Evolutionary conservation across 148 eudicot species (phyloP).

Genomic region (Vaccinium macrocarpon): DNA sequence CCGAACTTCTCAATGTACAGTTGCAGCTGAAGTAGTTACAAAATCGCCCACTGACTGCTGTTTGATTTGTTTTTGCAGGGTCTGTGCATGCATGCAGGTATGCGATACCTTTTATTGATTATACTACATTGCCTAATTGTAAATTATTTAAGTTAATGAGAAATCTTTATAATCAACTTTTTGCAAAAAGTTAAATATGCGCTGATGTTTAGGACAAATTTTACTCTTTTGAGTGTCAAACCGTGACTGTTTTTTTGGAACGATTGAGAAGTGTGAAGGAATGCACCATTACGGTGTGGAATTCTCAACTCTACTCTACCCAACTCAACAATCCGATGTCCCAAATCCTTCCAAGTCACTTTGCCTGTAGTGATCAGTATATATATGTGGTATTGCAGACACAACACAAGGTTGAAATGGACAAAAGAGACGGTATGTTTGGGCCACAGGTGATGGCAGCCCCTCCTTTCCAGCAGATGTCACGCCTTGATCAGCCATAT

Average conservation of each 20-base stretch:
- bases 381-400: constrained; percentile 46
- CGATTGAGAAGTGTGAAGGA: neutral
- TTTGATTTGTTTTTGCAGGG: constrained; percentile 13
- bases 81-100: constrained; percentile 99
- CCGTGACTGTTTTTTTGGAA: neutral
- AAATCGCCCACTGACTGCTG: constrained; percentile 23
- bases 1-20: neutral
- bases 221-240: neutral
- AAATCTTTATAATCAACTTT: neutral
- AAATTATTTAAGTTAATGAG: neutral
- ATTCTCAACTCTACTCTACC: neutral
- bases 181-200: neutral
- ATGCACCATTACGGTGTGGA: neutral
- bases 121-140: neutral
- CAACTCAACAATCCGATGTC: neutral
- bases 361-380: neutral
- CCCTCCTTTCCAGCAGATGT: constrained; percentile 16
- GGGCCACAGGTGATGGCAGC: constrained; percentile 19
- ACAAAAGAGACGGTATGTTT: constrained; percentile 92
- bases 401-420: constrained; percentile 52
- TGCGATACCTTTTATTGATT: constrained; percentile 8
- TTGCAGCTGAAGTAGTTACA: neutral
- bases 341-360: neutral
- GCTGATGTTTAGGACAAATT: neutral
- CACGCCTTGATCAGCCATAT: constrained; percentile 15